phyloP scores from a whole-genome alignment of 1,139 yeast genomes.

The Pichia sp. region DNA sequence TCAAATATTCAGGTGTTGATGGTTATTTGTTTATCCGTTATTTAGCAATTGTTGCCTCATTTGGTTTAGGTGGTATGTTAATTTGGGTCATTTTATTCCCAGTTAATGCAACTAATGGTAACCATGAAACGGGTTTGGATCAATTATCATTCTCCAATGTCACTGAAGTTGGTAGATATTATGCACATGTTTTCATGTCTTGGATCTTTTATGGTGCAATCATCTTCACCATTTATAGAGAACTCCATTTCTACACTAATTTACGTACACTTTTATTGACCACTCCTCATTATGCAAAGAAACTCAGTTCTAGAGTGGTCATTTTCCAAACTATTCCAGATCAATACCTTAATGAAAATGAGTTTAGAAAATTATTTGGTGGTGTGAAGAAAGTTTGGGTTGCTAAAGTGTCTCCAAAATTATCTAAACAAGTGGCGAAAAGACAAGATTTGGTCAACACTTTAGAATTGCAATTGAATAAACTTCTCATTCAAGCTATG shows the following conservation, averaged over 20 bases:
- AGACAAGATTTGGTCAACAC: slow-evolving; percentile 47
- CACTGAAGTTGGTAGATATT: slow-evolving; percentile 48
- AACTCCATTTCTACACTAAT: slow-evolving; percentile 58
- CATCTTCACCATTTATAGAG: slow-evolving; percentile 60
- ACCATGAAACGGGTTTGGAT: slow-evolving; percentile 44
- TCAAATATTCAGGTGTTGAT: slow-evolving; percentile 79
- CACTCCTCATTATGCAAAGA: slow-evolving; percentile 63
- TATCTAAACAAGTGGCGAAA: slow-evolving; percentile 47
- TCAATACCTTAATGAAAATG: slow-evolving; percentile 41
- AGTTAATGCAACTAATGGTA: slow-evolving; percentile 79
- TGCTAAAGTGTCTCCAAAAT: slow-evolving; percentile 50
- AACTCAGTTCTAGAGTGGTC: slow-evolving; percentile 59
- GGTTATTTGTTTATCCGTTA: slow-evolving; percentile 84
- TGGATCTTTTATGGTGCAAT: slow-evolving; percentile 60
- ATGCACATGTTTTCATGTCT: slow-evolving; percentile 66
- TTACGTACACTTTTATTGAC: slow-evolving; percentile 63
- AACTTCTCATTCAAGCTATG: slow-evolving; percentile 48
- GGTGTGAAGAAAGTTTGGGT: slow-evolving; percentile 54
- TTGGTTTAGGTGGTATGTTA: slow-evolving; percentile 59
- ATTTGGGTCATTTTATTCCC: slow-evolving; percentile 79
- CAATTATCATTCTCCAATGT: slow-evolving; percentile 59
- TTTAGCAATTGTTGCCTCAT: slow-evolving; percentile 51
- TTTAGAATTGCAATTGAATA: slow-evolving; percentile 52
- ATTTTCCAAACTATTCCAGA: slow-evolving; percentile 57
- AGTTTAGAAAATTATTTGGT: slow-evolving; percentile 52